Conservation (phyloP, 352 stramenopile species). For the Globisporangium orthogonon region DNA sequence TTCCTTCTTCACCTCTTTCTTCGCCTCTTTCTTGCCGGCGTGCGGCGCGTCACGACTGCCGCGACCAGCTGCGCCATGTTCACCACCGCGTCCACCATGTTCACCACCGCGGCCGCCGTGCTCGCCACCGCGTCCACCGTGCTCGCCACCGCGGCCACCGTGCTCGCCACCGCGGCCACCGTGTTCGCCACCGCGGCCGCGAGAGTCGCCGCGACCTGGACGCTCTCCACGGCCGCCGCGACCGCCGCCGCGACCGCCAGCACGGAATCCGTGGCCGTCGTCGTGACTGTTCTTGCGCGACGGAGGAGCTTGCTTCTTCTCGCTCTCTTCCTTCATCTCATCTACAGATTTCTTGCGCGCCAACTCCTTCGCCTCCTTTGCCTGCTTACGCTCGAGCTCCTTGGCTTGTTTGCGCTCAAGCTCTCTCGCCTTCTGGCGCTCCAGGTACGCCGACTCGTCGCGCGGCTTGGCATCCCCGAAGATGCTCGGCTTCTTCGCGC, state of each 20-base stretch:
- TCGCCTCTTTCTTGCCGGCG: not conserved
- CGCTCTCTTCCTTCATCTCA: constrained; percentile 21
- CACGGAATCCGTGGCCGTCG: constrained; percentile 15
- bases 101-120: constrained; percentile 20
- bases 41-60: constrained; percentile 5
- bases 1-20: constrained; percentile 13
- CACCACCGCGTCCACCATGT: constrained; percentile 25
- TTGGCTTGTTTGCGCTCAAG: constrained; percentile 59
- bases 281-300: constrained; percentile 41
- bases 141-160: constrained; percentile 19
- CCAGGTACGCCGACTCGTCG: constrained; percentile 58
- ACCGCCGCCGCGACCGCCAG: constrained; percentile 20
- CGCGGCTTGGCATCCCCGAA: constrained; percentile 86
- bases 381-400: constrained; percentile 20
- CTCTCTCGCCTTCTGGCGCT: constrained; percentile 52
- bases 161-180: constrained; percentile 19
- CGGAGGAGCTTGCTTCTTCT: constrained; percentile 8
- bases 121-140: constrained; percentile 20
- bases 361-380: constrained; percentile 15
- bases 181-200: constrained; percentile 21
- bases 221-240: constrained; percentile 31
- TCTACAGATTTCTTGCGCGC: constrained; percentile 12
- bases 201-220: constrained; percentile 11
- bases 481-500: constrained; percentile 44
- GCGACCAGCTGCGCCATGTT: constrained; percentile 16